These are phyloP conservation scores for Podaxis pistillaris DNA, from an alignment of 768 basidiomycete genomes.

Conservation along the genomic window DNA sequence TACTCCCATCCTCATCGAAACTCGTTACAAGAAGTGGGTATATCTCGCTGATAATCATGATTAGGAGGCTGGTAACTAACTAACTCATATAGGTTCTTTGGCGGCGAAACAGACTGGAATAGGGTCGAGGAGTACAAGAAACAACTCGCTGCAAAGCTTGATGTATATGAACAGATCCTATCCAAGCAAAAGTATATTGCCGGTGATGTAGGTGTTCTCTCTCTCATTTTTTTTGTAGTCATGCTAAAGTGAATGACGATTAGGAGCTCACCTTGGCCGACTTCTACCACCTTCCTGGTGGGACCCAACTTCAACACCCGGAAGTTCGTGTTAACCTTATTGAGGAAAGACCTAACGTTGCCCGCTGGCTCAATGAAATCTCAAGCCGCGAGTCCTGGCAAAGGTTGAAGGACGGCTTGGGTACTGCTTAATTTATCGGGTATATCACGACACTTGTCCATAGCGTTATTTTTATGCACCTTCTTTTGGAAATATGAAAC, in stretches of 20 bases:
- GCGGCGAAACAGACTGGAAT: slow-evolving; percentile 26
- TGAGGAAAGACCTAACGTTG: slow-evolving; percentile 38
- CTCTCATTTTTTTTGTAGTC: not conserved
- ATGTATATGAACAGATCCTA: slow-evolving; percentile 46
- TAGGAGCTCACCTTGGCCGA: slow-evolving; percentile 45
- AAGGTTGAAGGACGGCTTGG: slow-evolving; percentile 30
- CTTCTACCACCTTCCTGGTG: slow-evolving; percentile 42
- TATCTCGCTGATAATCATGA: not conserved
- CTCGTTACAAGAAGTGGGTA: slow-evolving; percentile 44
- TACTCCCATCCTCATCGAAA: slow-evolving; percentile 35
- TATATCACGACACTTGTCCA: too few relatives aligned
- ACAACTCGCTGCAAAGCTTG: slow-evolving; percentile 33
- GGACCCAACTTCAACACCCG: slow-evolving; percentile 15
- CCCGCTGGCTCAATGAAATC: slow-evolving; percentile 53
- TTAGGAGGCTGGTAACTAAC: not conserved
- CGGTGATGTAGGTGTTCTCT: slow-evolving; percentile 32
- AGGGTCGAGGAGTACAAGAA: slow-evolving; percentile 19
- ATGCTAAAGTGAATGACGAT: not conserved
- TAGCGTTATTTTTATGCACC: too few relatives aligned
- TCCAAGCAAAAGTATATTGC: slow-evolving; percentile 44
- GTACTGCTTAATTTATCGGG: slow-evolving; percentile 3
- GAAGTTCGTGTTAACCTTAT: slow-evolving; percentile 24
- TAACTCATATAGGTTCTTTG: not conserved
- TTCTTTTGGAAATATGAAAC: too few relatives aligned
- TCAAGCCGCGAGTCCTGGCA: slow-evolving; percentile 44